Evolutionary conservation across 2,329 filamentous ascomycete species (phyloP), one percentile per base, ranked within the genome.

Genomic region (Alternaria atra): DNA sequence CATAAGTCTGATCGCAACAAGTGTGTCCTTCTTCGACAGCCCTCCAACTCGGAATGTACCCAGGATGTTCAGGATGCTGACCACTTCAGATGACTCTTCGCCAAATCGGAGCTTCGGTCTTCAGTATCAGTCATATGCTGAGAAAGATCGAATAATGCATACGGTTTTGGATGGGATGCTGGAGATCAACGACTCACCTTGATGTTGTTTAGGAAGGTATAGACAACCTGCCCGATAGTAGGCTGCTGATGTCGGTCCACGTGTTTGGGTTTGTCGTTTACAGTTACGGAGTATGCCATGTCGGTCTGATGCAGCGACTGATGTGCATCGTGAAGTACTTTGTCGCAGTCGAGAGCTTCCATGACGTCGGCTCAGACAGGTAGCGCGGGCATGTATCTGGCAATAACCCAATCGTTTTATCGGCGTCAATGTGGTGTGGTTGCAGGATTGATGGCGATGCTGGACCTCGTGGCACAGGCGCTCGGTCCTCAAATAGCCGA

Each of bases 51-150:
- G 55, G 35, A 76, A 77, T 10, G 57, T 47, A 32, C 50, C 17
- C 6, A 76, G 67, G 7, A 62, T 61, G 13, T 66, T 46, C 27
- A 65, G 58, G 30, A 72, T 69, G 5, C 55, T 55, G 5, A 27
- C 52, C 10, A 67, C 58, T 47, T 75, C 60, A 8, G 35, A 12
- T 4, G 74, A 75, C 1, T 62, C 48, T 17, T 66, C 60, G 15
- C 73, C 73, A n/a, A 76, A 75, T 6, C 63, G 60, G 30, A 46
- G 32, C 72, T 76, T 6, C 30, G 6, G n/a, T 17, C 2, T 13
- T 50, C 13, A 34, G 15, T 10, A 15, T 66, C 13, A 61, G 43
- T 13, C 10, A 35, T 30, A 13, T 29, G 7, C 23, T 20, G 25
- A 15, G n/a, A 23, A 7, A 43, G 4, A 7, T 25, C 20, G 13